A percentile compares a stretch with the other conserved stretches of the same genome.
phyloP scores from a whole-genome alignment of 108 stramenopile genomes.

The Nannochloropsis salina region DNA sequence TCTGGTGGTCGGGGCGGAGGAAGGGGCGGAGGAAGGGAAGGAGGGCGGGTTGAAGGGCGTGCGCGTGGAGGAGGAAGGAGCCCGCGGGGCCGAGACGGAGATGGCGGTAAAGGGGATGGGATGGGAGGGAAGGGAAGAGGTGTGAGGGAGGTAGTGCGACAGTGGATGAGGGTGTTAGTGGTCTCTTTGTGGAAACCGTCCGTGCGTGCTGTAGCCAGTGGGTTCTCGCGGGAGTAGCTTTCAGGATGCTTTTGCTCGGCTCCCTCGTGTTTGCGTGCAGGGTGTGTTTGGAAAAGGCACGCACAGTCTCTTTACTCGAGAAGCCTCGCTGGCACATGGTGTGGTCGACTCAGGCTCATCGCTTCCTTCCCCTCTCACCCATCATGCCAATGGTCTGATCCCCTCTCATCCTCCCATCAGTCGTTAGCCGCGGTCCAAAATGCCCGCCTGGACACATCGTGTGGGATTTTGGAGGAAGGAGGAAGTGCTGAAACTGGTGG shows the following conservation, averaged over 20 bases:
- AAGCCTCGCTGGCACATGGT: too few species aligned
- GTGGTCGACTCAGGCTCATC: too few species aligned
- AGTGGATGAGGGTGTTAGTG: background rate
- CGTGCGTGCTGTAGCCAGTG: too few species aligned
- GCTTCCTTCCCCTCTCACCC: background rate
- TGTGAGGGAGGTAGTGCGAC: background rate
- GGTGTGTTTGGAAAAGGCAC: too few species aligned
- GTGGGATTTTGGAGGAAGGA: conserved; percentile 48
- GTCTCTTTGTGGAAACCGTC: too few species aligned
- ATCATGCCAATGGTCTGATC: background rate
- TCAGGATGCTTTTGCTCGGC: too few species aligned
- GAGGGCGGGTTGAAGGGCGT: background rate
- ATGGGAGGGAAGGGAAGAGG: background rate
- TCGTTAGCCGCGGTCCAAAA: conserved; percentile 23
- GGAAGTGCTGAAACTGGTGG: background rate
- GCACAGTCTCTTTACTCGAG: too few species aligned
- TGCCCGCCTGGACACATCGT: conserved; percentile 41
- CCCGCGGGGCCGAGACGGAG: background rate
- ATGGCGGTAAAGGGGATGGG: background rate
- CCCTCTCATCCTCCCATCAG: background rate
- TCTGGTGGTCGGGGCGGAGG: background rate
- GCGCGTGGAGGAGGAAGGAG: background rate
- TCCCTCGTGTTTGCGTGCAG: too few species aligned
- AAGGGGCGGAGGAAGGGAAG: background rate
- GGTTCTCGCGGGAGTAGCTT: too few species aligned